phyloP scores from a whole-genome alignment of 2,329 filamentous ascomycete genomes.

The Helminthosporium solani region DNA sequence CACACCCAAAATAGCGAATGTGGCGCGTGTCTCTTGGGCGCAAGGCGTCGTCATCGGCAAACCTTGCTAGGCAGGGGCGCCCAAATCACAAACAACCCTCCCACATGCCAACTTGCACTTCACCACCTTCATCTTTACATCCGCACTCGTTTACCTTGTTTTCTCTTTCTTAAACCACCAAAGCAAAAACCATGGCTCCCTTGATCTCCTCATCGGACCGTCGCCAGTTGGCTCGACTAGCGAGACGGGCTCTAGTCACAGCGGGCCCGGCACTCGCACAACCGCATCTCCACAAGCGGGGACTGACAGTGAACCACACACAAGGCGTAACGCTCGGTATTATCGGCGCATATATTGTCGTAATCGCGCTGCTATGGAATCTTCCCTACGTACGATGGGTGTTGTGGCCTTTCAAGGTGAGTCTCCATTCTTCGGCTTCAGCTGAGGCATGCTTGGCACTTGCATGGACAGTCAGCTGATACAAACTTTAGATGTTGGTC shows the following conservation, averaged over 20 bases:
- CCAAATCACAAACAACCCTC: neutral
- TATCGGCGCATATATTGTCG: constrained; percentile 70
- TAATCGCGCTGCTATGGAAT: constrained; percentile 77
- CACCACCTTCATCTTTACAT: neutral
- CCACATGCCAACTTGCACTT: neutral
- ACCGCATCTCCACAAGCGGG: constrained; percentile 46
- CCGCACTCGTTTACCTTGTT: constrained; percentile 1
- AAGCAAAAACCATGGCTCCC: constrained; percentile 23
- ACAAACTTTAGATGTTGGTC: constrained; percentile 65
- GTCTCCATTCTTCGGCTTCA: constrained; percentile 7
- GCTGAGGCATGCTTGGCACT: constrained; percentile 3
- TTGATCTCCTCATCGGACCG: constrained; percentile 15
- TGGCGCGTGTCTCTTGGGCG: neutral
- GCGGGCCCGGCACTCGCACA: constrained; percentile 28
- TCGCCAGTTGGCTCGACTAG: constrained; percentile 23
- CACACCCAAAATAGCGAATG: constrained; percentile 1
- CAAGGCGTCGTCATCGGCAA: constrained; percentile 1
- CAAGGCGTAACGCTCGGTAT: constrained; percentile 71
- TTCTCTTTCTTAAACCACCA: neutral
- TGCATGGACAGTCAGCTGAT: constrained; percentile 4
- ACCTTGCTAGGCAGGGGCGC: neutral
- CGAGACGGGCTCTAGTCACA: constrained; percentile 28
- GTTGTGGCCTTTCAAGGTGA: constrained; percentile 78
- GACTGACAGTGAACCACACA: constrained; percentile 64
- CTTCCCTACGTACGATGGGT: constrained; percentile 72